A percentile compares a stretch with the other conserved stretches of the same genome.
Conservation (phyloP, 805 yeast species). For the Clavispora santaluciae region DNA sequence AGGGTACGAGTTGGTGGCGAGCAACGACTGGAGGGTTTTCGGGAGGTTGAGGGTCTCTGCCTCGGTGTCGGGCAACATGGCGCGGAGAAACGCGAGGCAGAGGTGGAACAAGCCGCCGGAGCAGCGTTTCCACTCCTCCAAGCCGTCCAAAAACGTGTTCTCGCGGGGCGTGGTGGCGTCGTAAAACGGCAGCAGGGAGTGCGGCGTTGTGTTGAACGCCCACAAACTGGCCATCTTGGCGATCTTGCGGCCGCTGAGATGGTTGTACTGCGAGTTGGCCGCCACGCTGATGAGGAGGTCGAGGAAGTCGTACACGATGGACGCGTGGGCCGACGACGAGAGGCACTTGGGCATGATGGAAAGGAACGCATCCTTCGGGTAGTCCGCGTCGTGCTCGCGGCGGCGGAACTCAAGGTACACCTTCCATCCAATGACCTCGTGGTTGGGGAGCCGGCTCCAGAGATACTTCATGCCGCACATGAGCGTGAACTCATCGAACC, state of each 20-base stretch:
- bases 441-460: conserved; percentile 81
- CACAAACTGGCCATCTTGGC: conserved; percentile 80
- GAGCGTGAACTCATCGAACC: conserved; percentile 61
- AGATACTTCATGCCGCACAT: conserved; percentile 73
- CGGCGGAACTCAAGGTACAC: conserved; percentile 66
- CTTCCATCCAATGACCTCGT: conserved; percentile 82
- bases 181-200: conserved; percentile 28
- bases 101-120: conserved; percentile 85
- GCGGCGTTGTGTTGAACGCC: conserved; percentile 62
- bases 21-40: conserved; percentile 56
- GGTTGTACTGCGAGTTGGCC: conserved; percentile 72
- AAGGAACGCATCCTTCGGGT: conserved; percentile 68
- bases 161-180: conserved; percentile 34
- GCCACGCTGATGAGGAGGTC: conserved; percentile 75
- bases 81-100: conserved; percentile 67
- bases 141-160: conserved; percentile 57
- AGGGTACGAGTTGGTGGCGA: conserved; percentile 70
- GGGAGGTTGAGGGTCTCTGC: conserved; percentile 57
- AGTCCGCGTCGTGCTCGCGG: conserved; percentile 59
- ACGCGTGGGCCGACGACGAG: conserved; percentile 80
- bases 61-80: conserved; percentile 69
- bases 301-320: conserved; percentile 82
- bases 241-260: conserved; percentile 74
- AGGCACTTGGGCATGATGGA: conserved; percentile 82
- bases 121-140: conserved; percentile 72